Percentiles rank a stretch among this genome's conserved stretches.
These are phyloP conservation scores for Cystofilobasidium macerans DNA, from an alignment of 768 basidiomycete species.

Conservation along the genomic window DNA sequence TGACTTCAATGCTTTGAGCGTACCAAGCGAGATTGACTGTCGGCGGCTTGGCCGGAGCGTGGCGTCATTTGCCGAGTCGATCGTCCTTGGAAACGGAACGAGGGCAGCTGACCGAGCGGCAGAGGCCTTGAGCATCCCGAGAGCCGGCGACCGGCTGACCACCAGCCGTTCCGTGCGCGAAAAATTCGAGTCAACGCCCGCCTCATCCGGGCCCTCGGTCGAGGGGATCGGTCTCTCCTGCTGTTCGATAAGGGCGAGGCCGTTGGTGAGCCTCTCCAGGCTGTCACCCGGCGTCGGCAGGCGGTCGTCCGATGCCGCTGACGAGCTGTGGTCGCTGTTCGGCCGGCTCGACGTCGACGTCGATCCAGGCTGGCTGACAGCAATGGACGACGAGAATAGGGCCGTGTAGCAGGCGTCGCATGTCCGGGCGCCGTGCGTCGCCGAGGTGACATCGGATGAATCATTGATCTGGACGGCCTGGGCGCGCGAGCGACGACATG, in stretches of 20 bases:
- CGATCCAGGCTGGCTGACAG: neutral
- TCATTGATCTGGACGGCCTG: conserved; percentile 79
- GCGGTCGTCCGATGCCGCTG: neutral
- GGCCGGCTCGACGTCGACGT: neutral
- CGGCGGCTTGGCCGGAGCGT: neutral
- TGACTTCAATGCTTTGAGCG: no score
- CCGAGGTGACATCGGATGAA: conserved; percentile 41
- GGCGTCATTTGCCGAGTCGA: neutral
- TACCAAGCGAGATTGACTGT: neutral
- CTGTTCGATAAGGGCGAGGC: no score
- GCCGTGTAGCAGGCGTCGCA: conserved; percentile 79
- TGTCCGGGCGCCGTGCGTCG: conserved; percentile 58
- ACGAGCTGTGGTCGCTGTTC: neutral
- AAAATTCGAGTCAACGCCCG: neutral
- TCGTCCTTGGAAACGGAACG: neutral
- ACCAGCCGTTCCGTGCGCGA: neutral
- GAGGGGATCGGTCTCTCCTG: neutral
- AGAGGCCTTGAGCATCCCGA: neutral
- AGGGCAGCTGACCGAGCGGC: neutral
- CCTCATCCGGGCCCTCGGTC: neutral
- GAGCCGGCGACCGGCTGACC: neutral
- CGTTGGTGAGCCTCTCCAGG: no score
- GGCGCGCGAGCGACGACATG: conserved; percentile 11
- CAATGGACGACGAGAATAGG: conserved; percentile 45
- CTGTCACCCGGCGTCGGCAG: neutral